phyloP scores from a whole-genome alignment of 139 green algal genomes.

The Desmodesmus armatus region DNA sequence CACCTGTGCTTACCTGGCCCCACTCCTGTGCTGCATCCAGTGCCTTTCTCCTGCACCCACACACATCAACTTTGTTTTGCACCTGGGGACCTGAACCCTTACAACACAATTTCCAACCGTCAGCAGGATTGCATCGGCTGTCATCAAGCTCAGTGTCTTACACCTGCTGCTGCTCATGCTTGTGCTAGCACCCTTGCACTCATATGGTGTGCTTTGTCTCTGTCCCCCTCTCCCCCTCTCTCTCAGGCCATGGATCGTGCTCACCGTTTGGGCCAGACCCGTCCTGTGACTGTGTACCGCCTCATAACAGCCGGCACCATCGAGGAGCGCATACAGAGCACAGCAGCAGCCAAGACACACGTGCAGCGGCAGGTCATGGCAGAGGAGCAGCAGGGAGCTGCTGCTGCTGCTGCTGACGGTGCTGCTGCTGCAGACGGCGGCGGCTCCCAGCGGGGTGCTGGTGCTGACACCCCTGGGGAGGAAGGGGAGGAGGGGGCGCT shows the following conservation, averaged over 20 bases:
- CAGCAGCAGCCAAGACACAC: slow-evolving; percentile 45
- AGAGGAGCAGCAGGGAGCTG: slow-evolving; percentile 59
- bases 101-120: too few relatives aligned
- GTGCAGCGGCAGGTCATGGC: slow-evolving; percentile 57
- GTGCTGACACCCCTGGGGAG: neutral
- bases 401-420: neutral
- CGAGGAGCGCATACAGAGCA: slow-evolving; percentile 79
- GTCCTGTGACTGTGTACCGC: slow-evolving; percentile 73
- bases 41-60: too few relatives aligned
- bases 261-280: slow-evolving; percentile 82
- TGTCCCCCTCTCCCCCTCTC: neutral
- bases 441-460: neutral
- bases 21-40: too few relatives aligned
- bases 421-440: neutral
- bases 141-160: too few relatives aligned
- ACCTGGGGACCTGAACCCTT: too few relatives aligned
- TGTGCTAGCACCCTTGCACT: too few relatives aligned
- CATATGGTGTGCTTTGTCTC: slow-evolving; percentile 5
- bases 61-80: too few relatives aligned
- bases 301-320: slow-evolving; percentile 71
- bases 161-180: too few relatives aligned
- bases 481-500: slow-evolving; percentile 28
- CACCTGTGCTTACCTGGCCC: too few relatives aligned
- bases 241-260: slow-evolving; percentile 78
- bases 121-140: too few relatives aligned